Evolutionary conservation across 345 rosid genomes (phyloP).

Genomic region (Anastatica hierochuntica): DNA sequence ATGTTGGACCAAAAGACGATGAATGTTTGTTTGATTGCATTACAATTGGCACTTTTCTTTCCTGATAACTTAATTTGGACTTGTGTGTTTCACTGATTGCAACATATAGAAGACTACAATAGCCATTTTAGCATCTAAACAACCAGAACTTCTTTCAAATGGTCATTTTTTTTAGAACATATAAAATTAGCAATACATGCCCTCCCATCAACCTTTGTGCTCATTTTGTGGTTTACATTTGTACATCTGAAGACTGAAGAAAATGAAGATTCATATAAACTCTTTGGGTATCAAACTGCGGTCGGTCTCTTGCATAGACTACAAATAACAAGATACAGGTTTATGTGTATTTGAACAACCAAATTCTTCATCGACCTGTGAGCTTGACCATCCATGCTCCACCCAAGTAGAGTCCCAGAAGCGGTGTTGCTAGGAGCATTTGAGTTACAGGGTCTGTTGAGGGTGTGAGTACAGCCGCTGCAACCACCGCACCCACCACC

Average conservation of each 20-base stretch:
- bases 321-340: constrained; percentile 4
- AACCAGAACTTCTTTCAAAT: too few relatives aligned
- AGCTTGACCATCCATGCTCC: constrained; percentile 93
- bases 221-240: constrained; percentile 2
- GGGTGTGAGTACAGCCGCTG: constrained; percentile 90
- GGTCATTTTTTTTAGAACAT: background rate
- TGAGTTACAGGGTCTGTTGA: constrained; percentile 98
- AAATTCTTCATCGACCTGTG: constrained; percentile 50
- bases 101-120: background rate
- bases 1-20: background rate
- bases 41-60: background rate
- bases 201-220: background rate
- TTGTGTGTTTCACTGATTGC: background rate
- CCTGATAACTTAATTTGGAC: background rate
- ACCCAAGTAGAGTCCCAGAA: constrained; percentile 85
- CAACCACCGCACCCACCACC: constrained; percentile 87
- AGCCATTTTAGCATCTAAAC: background rate
- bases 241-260: background rate
- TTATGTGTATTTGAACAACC: constrained; percentile 3
- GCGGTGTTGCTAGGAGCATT: constrained; percentile 80
- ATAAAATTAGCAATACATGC: background rate
- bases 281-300: constrained; percentile 5
- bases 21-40: background rate
- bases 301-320: constrained; percentile 3
- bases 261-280: background rate